Evolutionary conservation across 768 basidiomycete genomes (phyloP).

Genomic region (Podaxis sp.): DNA sequence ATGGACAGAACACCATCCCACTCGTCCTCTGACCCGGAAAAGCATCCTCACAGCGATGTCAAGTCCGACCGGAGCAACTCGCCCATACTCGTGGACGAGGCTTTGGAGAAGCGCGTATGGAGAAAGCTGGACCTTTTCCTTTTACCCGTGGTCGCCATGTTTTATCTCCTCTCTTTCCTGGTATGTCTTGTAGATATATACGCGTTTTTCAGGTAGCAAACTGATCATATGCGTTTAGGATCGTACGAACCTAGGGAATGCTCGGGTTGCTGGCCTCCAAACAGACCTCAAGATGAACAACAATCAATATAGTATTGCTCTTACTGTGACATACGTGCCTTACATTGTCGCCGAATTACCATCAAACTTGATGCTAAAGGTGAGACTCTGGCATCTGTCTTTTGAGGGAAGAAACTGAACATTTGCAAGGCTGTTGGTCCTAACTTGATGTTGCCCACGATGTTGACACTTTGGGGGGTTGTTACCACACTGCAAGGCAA

Average conservation of each 20-base stretch:
- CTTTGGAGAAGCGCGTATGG: conserved; percentile 43
- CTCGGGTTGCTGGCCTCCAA: conserved; percentile 62
- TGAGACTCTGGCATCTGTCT: conserved; percentile 16
- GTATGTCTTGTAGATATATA: conserved; percentile 28
- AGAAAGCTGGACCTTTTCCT: conserved; percentile 49
- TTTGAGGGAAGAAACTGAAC: not conserved
- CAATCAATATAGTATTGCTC: conserved; percentile 47
- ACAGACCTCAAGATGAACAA: conserved; percentile 48
- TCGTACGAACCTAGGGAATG: conserved; percentile 58
- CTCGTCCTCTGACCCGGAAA: conserved; percentile 30
- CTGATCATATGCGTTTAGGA: conserved; percentile 30
- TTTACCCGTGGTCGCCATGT: conserved; percentile 47
- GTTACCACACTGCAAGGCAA: conserved; percentile 60
- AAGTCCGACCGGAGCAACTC: conserved; percentile 21
- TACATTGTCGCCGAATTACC: conserved; percentile 63
- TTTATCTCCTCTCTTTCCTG: conserved; percentile 54
- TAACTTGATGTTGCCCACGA: conserved; percentile 56
- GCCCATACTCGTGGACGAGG: conserved; percentile 24
- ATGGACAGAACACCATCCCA: conserved; percentile 26
- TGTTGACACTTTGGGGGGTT: conserved; percentile 71
- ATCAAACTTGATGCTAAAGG: conserved; percentile 59
- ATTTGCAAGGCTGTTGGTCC: conserved; percentile 48
- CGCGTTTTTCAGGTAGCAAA: not conserved
- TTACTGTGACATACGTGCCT: conserved; percentile 51
- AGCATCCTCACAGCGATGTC: conserved; percentile 26